These are phyloP conservation scores for Prillingera fragicola DNA, from an alignment of 1,284 basidiomycete genomes.

Conservation along the genomic window DNA sequence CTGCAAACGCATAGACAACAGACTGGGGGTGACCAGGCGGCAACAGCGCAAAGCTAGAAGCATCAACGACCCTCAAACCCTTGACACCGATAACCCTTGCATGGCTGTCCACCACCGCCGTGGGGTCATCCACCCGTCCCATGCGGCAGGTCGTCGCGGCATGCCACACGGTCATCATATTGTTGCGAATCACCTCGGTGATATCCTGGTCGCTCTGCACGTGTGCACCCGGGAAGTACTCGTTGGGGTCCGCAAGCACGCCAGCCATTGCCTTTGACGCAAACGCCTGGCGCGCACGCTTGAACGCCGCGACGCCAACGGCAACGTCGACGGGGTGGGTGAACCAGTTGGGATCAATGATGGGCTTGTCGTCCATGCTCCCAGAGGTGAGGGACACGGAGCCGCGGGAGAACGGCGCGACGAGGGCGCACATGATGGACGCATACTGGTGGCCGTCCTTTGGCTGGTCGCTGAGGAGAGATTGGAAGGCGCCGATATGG, in stretches of 20 bases:
- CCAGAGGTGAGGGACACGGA: constrained; percentile 50
- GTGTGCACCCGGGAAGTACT: neutral
- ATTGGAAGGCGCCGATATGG: neutral
- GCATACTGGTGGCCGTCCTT: neutral
- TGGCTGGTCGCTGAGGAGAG: constrained; percentile 1
- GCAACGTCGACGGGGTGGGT: constrained; percentile 49
- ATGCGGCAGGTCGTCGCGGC: neutral
- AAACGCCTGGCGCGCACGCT: constrained; percentile 50
- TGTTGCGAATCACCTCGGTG: neutral
- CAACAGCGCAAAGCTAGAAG: neutral
- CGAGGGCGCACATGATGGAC: constrained; percentile 7
- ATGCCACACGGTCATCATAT: constrained; percentile 3
- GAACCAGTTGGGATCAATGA: constrained; percentile 57
- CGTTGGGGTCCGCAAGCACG: neutral
- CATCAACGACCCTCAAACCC: neutral
- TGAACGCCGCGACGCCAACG: constrained; percentile 58
- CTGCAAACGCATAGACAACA: neutral
- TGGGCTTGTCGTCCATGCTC: constrained; percentile 53
- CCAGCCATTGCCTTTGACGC: neutral
- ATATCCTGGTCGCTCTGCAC: neutral
- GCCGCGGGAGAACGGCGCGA: constrained; percentile 24
- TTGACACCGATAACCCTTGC: neutral
- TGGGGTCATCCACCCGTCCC: neutral
- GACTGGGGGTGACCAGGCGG: neutral
- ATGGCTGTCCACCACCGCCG: neutral